Base-by-base conservation (phyloP, 2,329 filamentous ascomycete genomes). In the Pseudopithomyces maydicus region DNA sequence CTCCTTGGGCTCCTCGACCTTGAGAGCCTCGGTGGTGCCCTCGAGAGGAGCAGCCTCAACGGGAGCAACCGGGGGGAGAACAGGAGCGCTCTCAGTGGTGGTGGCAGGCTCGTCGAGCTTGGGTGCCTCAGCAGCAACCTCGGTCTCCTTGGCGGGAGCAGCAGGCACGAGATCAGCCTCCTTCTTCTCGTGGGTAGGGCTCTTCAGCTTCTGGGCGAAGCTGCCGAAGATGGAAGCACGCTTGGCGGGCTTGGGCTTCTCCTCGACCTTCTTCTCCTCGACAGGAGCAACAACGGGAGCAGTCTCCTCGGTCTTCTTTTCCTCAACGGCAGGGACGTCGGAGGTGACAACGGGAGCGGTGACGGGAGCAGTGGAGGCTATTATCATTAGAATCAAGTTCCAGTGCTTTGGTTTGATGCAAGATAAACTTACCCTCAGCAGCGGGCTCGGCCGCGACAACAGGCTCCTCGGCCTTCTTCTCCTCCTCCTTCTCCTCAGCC, bases 211-310 rank as follows among this genome's bases (percentile, higher is more conserved):
- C 67, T 91, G 90, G 78, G 84, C 85, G 74, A 91, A 87, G 71
- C 87, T 88, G 69, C 86, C 87, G 79, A 96, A 96, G 71, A 93
- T 88, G 65, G 91, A 95, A 78, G 88, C 87, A 77, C 92, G 90
- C 90, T 96, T 96, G 78, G 86, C 83, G 46, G 77, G 77, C 87
- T 91, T 92, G 66, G 82, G 75, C 67, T 76, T 76, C 59, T 73
- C 68, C 46, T 75, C 70, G 42, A 76, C 79, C 62, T 82, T 76
- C 62, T 67, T 86, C 76, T 80, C 81, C 50, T 74, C 69, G 66
- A 85, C 82, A 58, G 51, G 51, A 38, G 35, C 35, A 33, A 72
- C 69, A 50, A 70, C 68, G 59, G 53, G 32, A 47, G 45, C 32
- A 22, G 69, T 70, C 47, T 80, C 78, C 59, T 79, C 72, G 36